A percentile compares a stretch with the other conserved stretches of the same genome.
These are phyloP conservation scores for Leccinum pseudoinsigne DNA, from an alignment of 1,284 basidiomycete species.

Conservation along the genomic window DNA sequence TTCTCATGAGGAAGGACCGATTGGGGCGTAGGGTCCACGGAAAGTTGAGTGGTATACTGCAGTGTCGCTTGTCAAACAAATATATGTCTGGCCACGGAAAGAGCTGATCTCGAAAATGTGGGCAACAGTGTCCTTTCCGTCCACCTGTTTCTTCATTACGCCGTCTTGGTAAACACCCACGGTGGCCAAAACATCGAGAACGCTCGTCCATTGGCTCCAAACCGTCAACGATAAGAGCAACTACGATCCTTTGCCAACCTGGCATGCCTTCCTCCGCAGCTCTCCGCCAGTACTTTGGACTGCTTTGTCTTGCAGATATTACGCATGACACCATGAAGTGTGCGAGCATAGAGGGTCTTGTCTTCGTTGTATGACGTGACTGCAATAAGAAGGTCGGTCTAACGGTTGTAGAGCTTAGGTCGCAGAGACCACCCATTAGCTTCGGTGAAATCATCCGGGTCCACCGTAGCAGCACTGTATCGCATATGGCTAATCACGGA, in stretches of 20 bases:
- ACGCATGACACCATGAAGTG: constrained; percentile 93
- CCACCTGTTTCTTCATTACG: constrained; percentile 93
- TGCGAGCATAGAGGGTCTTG: constrained; percentile 91
- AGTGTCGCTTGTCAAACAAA: constrained; percentile 12
- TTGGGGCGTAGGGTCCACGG: constrained; percentile 86
- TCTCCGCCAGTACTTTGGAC: constrained; percentile 88
- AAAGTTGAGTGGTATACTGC: constrained; percentile 89
- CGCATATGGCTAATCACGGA: constrained; percentile 72
- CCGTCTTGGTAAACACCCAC: constrained; percentile 93
- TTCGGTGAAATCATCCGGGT: constrained; percentile 91
- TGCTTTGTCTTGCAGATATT: constrained; percentile 96
- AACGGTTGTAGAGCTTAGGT: constrained; percentile 81
- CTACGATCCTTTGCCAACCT: constrained; percentile 92
- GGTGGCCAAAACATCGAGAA: constrained; percentile 86
- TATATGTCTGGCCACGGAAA: constrained; percentile 2
- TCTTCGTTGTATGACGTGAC: constrained; percentile 92
- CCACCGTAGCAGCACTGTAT: constrained; percentile 90
- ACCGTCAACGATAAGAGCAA: constrained; percentile 93
- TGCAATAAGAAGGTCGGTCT: constrained; percentile 93
- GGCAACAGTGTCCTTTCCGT: constrained; percentile 90
- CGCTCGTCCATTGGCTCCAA: constrained; percentile 92
- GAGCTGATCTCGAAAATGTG: constrained; percentile 83
- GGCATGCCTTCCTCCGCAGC: constrained; percentile 85
- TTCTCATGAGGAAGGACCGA: constrained; percentile 88
- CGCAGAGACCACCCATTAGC: constrained; percentile 85